A percentile compares a stretch with the other conserved stretches of the same genome.
Conservation (phyloP, 2,329 filamentous ascomycete species). For the Exserohilum turcica region DNA sequence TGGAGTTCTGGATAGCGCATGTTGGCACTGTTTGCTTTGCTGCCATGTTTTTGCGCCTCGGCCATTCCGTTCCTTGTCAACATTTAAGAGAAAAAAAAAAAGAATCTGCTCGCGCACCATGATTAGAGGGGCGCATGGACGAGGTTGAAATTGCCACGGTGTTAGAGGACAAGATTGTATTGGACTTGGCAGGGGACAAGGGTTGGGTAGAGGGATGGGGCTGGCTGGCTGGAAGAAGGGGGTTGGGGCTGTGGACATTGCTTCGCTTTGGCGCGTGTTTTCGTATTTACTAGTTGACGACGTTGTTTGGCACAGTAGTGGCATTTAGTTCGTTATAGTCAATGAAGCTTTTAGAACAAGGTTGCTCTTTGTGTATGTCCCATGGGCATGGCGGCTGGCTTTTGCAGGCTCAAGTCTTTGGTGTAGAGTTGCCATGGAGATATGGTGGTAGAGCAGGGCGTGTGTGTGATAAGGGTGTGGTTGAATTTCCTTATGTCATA, state of each 20-base stretch:
- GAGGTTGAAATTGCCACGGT: slow-evolving; percentile 19
- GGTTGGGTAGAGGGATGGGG: slow-evolving; percentile 12
- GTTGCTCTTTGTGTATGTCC: not conserved
- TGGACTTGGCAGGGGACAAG: slow-evolving; percentile 9
- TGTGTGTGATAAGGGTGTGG: not conserved
- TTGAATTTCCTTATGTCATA: slow-evolving; percentile 10
- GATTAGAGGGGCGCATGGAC: slow-evolving; percentile 4
- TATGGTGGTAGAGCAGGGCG: too few relatives aligned
- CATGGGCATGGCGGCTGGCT: not conserved
- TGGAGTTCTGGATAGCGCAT: slow-evolving; percentile 24
- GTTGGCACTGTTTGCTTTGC: slow-evolving; percentile 8
- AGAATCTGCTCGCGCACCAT: slow-evolving; percentile 12
- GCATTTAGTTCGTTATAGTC: slow-evolving; percentile 37
- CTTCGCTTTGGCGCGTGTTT: slow-evolving; percentile 16
- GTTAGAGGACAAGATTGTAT: slow-evolving; percentile 18
- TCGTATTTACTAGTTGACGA: slow-evolving; percentile 26
- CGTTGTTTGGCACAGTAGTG: slow-evolving; percentile 32
- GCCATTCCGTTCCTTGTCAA: slow-evolving; percentile 16
- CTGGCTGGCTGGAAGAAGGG: slow-evolving; percentile 2
- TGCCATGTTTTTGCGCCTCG: slow-evolving; percentile 7
- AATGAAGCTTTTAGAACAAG: slow-evolving; percentile 26
- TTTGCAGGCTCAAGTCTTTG: not conserved
- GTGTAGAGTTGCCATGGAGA: not conserved
- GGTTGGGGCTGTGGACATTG: slow-evolving; percentile 12
- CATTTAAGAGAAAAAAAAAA: slow-evolving; percentile 18